Conservation (phyloP, 1,139 yeast genomes). For the Debaryomycetaceae sp. region DNA sequence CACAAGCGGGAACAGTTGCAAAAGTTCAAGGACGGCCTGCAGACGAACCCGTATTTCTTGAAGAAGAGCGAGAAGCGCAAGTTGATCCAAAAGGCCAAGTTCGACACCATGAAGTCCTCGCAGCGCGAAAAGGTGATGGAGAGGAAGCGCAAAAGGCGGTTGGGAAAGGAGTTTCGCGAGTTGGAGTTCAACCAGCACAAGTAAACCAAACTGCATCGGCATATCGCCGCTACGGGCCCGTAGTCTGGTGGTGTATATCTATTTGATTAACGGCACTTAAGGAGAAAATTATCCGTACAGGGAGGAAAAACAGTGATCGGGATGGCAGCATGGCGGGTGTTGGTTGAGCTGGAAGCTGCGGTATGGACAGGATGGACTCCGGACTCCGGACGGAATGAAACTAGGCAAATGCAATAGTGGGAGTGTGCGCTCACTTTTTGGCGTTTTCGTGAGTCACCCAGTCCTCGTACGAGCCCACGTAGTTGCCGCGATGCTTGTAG, state of each 20-base stretch:
- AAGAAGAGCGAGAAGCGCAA: slow-evolving; percentile 81
- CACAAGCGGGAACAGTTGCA: slow-evolving; percentile 47
- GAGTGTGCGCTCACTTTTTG: background rate
- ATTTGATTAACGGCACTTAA: background rate
- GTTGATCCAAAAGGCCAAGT: slow-evolving; percentile 83
- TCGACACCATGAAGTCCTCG: slow-evolving; percentile 73
- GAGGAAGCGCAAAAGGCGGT: slow-evolving; percentile 86
- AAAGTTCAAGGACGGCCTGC: slow-evolving; percentile 45
- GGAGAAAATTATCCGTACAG: background rate
- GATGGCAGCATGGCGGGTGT: background rate
- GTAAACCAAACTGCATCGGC: slow-evolving; percentile 6
- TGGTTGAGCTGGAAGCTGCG: too few relatives aligned
- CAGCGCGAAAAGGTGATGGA: slow-evolving; percentile 89
- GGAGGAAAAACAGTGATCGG: too few relatives aligned
- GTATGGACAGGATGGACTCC: too few relatives aligned
- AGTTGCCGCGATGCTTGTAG: slow-evolving; percentile 70
- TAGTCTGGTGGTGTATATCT: too few relatives aligned
- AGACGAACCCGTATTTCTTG: slow-evolving; percentile 53
- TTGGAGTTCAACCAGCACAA: slow-evolving; percentile 47
- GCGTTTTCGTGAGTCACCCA: slow-evolving; percentile 58
- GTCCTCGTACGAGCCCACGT: slow-evolving; percentile 81
- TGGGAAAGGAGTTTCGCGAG: slow-evolving; percentile 85
- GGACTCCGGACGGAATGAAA: background rate
- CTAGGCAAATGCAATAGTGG: background rate
- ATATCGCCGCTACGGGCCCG: too few relatives aligned